phyloP scores from a whole-genome alignment of 2,329 filamentous ascomycete species.

The Sporothrix inflata region DNA sequence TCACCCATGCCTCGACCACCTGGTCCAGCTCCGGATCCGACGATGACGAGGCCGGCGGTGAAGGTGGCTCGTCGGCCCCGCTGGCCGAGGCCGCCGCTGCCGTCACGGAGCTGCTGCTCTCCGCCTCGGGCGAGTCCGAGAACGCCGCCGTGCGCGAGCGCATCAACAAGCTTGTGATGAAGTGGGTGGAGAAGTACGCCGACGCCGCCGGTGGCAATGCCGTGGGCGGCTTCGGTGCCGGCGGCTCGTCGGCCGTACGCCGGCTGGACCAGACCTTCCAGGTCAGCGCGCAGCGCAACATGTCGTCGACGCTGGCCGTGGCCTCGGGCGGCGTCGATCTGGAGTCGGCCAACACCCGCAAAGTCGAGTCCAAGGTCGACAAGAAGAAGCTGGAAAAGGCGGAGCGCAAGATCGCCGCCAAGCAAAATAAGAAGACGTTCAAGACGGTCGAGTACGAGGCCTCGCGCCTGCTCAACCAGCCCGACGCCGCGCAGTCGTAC shows the following conservation, averaged over 20 bases:
- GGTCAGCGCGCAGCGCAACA: constrained; percentile 90
- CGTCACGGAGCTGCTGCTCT: constrained; percentile 86
- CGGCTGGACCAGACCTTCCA: constrained; percentile 93
- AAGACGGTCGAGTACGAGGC: constrained; percentile 99
- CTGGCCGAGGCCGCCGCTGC: constrained; percentile 81
- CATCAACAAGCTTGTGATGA: constrained; percentile 82
- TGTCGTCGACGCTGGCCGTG: constrained; percentile 92
- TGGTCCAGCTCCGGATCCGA: constrained; percentile 70
- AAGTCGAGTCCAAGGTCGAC: constrained; percentile 97
- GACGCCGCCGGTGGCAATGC: constrained; percentile 41
- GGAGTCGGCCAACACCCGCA: constrained; percentile 87
- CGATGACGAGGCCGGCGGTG: constrained; percentile 65
- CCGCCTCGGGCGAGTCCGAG: constrained; percentile 79
- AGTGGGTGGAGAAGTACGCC: constrained; percentile 83
- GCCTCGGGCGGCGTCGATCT: constrained; percentile 84
- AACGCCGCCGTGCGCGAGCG: constrained; percentile 72
- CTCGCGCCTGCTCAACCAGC: constrained; percentile 81
- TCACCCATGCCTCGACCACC: constrained; percentile 87
- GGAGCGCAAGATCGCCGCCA: constrained; percentile 94
- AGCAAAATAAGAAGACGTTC: constrained; percentile 98
- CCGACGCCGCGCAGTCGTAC: constrained; percentile 85
- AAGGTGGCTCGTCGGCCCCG: constrained; percentile 58
- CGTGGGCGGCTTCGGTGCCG: constrained; percentile 59
- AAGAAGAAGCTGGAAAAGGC: constrained; percentile 99
- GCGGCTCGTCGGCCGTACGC: constrained; percentile 70